Base-by-base conservation (phyloP, 2,329 filamentous ascomycete genomes). In the Xylariales sp. region DNA sequence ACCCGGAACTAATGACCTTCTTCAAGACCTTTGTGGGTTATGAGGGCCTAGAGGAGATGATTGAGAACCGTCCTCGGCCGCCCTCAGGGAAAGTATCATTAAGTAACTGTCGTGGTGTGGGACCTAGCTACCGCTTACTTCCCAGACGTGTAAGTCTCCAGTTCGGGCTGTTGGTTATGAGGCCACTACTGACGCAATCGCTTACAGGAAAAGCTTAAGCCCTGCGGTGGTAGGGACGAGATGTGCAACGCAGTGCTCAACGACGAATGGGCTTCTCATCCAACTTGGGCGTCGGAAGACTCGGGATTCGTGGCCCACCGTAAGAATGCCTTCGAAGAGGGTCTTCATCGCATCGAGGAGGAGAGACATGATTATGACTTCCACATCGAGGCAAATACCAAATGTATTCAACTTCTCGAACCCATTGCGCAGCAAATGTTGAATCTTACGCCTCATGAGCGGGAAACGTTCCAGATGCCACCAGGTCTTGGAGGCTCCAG, bases 351-450 rank as follows among this genome's bases (percentile, higher is more conserved):
- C 23, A 97, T 99, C 68, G 96, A 99, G 80, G 96, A 99, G 80
- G 96, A 99, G 79, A 92, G 96, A 4, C 96, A 99, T 77, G 96
- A 99, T 77, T 99, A 99, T 75, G 96, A 99, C 79, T 97, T 97
- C 81, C 96, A 97, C 77, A 98, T 99, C 61, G 96, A 99, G 81
- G 93, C 93, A 8, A 97, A 96, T 76, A 89, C 92, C 68, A 94
- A 97, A 73, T 97, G 96, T 57, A 97, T 99, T 67, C 96, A 98
- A 80, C 89, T 99, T 4, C 88, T 99, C 48, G 95, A 98, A 78
- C 96, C 96, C 0, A 93, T 98, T 66, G 94, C 93, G 1, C 94
- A 97, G 76, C 92, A 97, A 76, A 92, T 99, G 80, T 85, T 94
- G 16, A 90, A 91, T 49, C 91, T 97, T 87, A 87, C 86, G 8